Evolutionary conservation across 106 monocot species (phyloP).

Genomic region (Agapanthus africanus): DNA sequence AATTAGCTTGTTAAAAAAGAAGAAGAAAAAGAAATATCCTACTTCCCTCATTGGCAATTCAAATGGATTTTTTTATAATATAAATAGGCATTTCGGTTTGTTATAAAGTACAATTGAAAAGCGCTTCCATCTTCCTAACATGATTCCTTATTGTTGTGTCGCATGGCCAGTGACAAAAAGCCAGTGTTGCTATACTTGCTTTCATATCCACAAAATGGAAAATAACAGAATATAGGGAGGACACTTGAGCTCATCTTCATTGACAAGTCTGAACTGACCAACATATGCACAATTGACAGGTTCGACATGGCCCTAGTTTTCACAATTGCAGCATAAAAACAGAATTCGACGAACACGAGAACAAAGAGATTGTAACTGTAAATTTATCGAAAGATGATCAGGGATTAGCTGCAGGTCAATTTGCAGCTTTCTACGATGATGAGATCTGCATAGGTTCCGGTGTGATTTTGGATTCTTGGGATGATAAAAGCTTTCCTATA

Average conservation of each 20-base stretch:
- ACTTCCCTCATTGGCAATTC: too few relatives aligned
- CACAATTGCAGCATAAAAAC: slow-evolving; percentile 55
- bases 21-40: too few relatives aligned
- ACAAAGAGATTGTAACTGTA: slow-evolving; percentile 39
- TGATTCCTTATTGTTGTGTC: too few relatives aligned
- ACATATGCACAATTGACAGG: slow-evolving; percentile 32
- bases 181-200: too few relatives aligned
- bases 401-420: slow-evolving; percentile 93
- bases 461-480: slow-evolving; percentile 73
- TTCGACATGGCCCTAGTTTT: slow-evolving; percentile 81
- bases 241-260: not conserved
- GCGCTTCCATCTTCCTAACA: too few relatives aligned
- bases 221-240: not conserved
- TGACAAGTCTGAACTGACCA: not conserved
- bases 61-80: too few relatives aligned
- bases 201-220: too few relatives aligned
- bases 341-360: slow-evolving; percentile 16
- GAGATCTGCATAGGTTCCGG: slow-evolving; percentile 79
- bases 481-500: slow-evolving; percentile 58
- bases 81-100: too few relatives aligned
- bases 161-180: too few relatives aligned
- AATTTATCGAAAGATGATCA: slow-evolving; percentile 86
- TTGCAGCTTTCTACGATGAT: slow-evolving; percentile 73
- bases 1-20: too few relatives aligned
- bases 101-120: too few relatives aligned